A percentile compares a stretch with the other conserved stretches of the same genome.
Evolutionary conservation across 495 filamentous ascomycete species (phyloP).

Genomic region (Neurospora sp.): DNA sequence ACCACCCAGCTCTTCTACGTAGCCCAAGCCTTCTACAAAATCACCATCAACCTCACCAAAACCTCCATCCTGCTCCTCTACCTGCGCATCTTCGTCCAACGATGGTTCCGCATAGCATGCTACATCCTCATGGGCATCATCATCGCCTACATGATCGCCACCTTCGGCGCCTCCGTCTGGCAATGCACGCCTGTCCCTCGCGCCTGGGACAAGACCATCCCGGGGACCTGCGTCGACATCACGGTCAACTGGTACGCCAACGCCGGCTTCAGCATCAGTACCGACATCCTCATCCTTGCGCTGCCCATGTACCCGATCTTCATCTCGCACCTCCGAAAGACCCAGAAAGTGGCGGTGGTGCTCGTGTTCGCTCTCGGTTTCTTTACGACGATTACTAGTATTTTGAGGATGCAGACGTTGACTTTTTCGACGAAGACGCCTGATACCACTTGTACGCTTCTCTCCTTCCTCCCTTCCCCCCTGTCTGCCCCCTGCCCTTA

Average conservation of each 20-base stretch:
- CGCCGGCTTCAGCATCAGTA: conserved; percentile 19
- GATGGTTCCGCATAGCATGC: conserved; percentile 12
- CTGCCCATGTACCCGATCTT: conserved; percentile 29
- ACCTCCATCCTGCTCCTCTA: conserved; percentile 23
- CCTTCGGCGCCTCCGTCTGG: conserved; percentile 14
- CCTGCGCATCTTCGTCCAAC: conserved; percentile 20
- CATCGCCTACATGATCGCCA: conserved; percentile 17
- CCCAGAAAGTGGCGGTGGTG: conserved; percentile 27
- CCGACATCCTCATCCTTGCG: conserved; percentile 20
- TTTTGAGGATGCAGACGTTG: conserved; percentile 15
- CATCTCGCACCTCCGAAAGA: conserved; percentile 17
- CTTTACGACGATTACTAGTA: conserved; percentile 15
- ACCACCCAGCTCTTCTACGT: conserved; percentile 16
- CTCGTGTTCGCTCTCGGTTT: conserved; percentile 28
- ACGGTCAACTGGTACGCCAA: conserved; percentile 18
- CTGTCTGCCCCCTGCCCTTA: neutral
- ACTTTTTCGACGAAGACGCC: conserved; percentile 10
- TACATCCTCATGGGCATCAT: conserved; percentile 15
- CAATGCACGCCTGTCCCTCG: conserved; percentile 22
- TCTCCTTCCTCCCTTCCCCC: neutral
- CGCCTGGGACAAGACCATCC: conserved; percentile 20
- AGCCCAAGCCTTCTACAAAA: conserved; percentile 23
- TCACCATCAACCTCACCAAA: conserved; percentile 23
- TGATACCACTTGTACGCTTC: conserved; percentile 11
- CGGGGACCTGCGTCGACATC: conserved; percentile 20